Percentiles rank a stretch among this genome's conserved stretches.
Evolutionary conservation across 805 yeast genomes (phyloP).

Genomic region (Nakazawaea wickerhamii): DNA sequence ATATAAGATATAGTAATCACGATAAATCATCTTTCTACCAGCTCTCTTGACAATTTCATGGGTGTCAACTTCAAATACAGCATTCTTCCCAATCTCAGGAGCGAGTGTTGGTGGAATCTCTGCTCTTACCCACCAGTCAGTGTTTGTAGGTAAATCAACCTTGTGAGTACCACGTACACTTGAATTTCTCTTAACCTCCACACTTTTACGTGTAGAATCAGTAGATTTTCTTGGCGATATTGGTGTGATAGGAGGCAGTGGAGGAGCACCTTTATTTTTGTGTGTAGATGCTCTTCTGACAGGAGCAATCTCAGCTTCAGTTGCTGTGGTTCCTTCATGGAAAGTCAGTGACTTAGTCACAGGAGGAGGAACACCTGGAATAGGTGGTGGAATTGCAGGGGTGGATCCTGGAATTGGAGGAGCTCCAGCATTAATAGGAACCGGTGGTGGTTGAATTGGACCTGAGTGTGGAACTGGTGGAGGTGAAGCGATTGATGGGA

Average conservation of each 20-base stretch:
- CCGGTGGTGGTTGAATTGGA: slow-evolving; percentile 18
- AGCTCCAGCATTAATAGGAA: slow-evolving; percentile 10
- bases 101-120: slow-evolving; percentile 52
- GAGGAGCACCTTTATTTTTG: slow-evolving; percentile 11
- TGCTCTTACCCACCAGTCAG: slow-evolving; percentile 65
- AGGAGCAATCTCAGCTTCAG: background rate
- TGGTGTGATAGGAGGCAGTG: slow-evolving; percentile 10
- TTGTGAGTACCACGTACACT: background rate
- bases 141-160: slow-evolving; percentile 15
- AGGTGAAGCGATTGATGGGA: slow-evolving; percentile 17
- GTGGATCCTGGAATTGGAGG: slow-evolving; percentile 15
- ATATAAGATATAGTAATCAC: slow-evolving; percentile 68
- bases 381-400: slow-evolving; percentile 16
- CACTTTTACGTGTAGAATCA: background rate
- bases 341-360: background rate
- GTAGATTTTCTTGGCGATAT: background rate
- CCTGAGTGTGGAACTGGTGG: slow-evolving; percentile 20
- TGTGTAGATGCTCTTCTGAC: slow-evolving; percentile 10
- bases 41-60: slow-evolving; percentile 51
- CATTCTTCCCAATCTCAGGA: slow-evolving; percentile 37
- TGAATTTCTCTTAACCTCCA: background rate
- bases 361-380: slow-evolving; percentile 15
- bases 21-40: slow-evolving; percentile 39
- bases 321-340: slow-evolving; percentile 15
- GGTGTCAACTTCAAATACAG: slow-evolving; percentile 63